phyloP scores from a whole-genome alignment of 164 flowering plant genomes.

The Macadamia tetraphylla region DNA sequence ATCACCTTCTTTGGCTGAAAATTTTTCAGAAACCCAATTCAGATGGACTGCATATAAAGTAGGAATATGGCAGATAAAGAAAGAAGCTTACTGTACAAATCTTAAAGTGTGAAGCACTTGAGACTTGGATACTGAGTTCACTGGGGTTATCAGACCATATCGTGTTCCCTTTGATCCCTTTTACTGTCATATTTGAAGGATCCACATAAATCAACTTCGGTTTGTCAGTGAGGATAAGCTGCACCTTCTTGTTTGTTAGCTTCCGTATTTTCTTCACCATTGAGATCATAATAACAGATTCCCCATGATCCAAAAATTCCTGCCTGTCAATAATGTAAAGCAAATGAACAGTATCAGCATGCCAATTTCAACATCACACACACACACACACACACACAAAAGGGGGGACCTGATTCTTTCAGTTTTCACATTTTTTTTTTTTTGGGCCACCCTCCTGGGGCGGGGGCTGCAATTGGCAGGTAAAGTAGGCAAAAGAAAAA shows the following conservation, averaged over 20 bases:
- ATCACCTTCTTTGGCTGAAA: conserved; percentile 89
- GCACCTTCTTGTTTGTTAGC: conserved; percentile 91
- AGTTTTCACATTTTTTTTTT: too few relatives aligned
- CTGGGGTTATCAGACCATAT: conserved; percentile 85
- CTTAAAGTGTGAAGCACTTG: conserved; percentile 74
- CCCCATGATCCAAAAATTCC: conserved; percentile 90
- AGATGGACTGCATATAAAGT: not conserved
- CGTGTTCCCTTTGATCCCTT: conserved; percentile 81
- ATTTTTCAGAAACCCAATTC: conserved; percentile 4
- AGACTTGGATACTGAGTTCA: conserved; percentile 77
- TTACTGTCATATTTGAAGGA: conserved; percentile 69
- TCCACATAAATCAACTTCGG: conserved; percentile 90
- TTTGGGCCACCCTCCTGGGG: too few relatives aligned
- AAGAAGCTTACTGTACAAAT: conserved; percentile 62
- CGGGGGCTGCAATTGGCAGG: too few relatives aligned
- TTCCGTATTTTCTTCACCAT: conserved; percentile 85
- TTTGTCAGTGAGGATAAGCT: conserved; percentile 94
- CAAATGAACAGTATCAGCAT: not conserved
- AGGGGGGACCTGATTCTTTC: too few relatives aligned
- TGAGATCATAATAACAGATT: conserved; percentile 93
- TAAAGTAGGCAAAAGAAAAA: too few relatives aligned
- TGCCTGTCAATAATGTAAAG: conserved; percentile 47
- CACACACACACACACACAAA: too few relatives aligned
- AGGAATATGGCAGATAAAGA: not conserved
- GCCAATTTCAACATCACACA: too few relatives aligned